Evolutionary conservation across 352 stramenopile genomes (phyloP), one percentile per base, ranked within the genome.

Genomic region (Phytopythium aichiense): DNA sequence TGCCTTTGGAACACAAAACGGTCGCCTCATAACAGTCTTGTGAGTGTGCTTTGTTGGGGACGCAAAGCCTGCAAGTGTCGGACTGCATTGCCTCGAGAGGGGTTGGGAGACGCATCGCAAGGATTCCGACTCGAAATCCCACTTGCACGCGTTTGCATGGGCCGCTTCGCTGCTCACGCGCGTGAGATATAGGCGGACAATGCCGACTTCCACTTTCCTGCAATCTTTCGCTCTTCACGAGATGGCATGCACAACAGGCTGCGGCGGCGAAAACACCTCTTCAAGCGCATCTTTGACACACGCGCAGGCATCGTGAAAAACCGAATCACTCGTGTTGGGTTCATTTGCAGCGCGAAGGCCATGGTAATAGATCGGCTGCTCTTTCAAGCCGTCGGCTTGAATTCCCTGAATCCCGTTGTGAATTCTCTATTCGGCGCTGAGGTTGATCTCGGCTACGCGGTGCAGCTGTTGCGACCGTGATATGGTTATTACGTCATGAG

Each of bases 401-500:
- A 46, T 22, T 46, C 16, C 7, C 40, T 46, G 40, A 20, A 46
- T 22, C 13, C 40, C 40, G 15, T 46, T 46, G 16, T 46, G 13
- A 1, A 1, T 38, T 55, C 49, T 38, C 49, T 7, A 55, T 38
- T 40, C 13, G 25, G 28, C 30, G 25, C 25, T 35, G 5, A 38
- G 33, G 2, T 38, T 38, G 11, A n/a, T 4, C 7, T 38, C 49
- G 49, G 49, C 49, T 55, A 25, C 49, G n/a, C n/a, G 15, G 12
- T 38, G 28, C 28, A 55, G 49, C 49, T 55, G n/a, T 55, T 1
- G 30, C 49, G 49, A 35, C 49, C 25, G 49, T 38, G 49, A 55
- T 51, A 51, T 51, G 45, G 22, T 51, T 51, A 51, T 31, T 51
- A 31, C 45, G 45, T 51, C 45, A 51, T 51, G 22, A 46, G 20